These are phyloP conservation scores for sorghum (Sorghum bicolor) DNA, from an alignment of 176 grass and related monocot species.

Conservation along the genomic window Sorghum_bicolor_NCBIv3 NC_012876.2:53148001-53148500, in stretches of 20 bases:
- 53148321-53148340: slow-evolving; percentile 64
- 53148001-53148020: neutral
- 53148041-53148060: neutral
- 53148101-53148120: slow-evolving; percentile 86
- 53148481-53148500: neutral
- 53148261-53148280: neutral
- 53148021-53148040: neutral
- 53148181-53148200: slow-evolving; percentile 72
- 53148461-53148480: neutral
- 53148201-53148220: slow-evolving; percentile 58
- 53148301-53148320: slow-evolving; percentile 19
- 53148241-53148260: neutral
- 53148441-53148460: neutral
- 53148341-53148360: slow-evolving; percentile 82
- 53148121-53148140: slow-evolving; percentile 97
- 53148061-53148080: slow-evolving; percentile 9
- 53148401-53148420: slow-evolving; percentile 96
- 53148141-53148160: slow-evolving; percentile 72
- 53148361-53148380: slow-evolving; percentile 76
- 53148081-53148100: slow-evolving; percentile 63
- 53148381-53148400: slow-evolving; percentile 75
- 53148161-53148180: slow-evolving; percentile 77
- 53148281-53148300: slow-evolving; percentile 18
- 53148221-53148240: slow-evolving; percentile 51
- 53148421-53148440: slow-evolving; percentile 64